Conservation (phyloP, 495 filamentous ascomycete species). For the Penicillium mononematosum region DNA sequence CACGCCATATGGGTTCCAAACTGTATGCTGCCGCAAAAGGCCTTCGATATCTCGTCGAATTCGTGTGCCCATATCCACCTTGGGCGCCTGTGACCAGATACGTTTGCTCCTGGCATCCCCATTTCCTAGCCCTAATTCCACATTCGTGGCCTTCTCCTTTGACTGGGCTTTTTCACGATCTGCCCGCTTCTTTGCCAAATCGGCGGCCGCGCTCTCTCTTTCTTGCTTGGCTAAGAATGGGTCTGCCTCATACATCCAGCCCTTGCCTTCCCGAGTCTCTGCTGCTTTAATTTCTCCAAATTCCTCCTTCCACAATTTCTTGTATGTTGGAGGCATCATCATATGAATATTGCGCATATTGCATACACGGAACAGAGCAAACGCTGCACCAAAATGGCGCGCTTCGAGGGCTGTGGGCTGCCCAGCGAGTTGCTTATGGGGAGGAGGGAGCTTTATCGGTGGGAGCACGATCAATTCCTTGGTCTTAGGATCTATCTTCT, state of each 20-base stretch:
- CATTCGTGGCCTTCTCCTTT: constrained; percentile 58
- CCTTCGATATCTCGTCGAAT: constrained; percentile 75
- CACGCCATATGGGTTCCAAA: constrained; percentile 82
- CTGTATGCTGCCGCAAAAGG: constrained; percentile 68
- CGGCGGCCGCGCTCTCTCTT: constrained; percentile 69
- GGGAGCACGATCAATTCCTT: constrained; percentile 68
- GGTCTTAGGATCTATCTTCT: constrained; percentile 78
- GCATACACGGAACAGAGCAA: constrained; percentile 83
- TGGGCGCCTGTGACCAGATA: constrained; percentile 81
- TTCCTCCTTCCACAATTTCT: constrained; percentile 79
- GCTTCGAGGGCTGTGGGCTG: constrained; percentile 83
- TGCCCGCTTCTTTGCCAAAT: constrained; percentile 67
- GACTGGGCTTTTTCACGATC: constrained; percentile 60
- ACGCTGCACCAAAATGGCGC: constrained; percentile 87
- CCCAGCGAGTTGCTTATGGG: constrained; percentile 63
- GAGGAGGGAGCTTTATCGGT: constrained; percentile 76
- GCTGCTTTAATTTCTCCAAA: constrained; percentile 76
- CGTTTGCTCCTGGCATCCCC: constrained; percentile 46
- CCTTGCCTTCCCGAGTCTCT: constrained; percentile 71
- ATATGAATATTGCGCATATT: constrained; percentile 93
- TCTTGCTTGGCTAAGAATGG: constrained; percentile 80
- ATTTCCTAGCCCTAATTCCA: constrained; percentile 37
- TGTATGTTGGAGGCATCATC: constrained; percentile 88
- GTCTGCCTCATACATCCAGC: constrained; percentile 95
- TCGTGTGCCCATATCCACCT: constrained; percentile 85